Base-by-base conservation (phyloP, 208 protist species). In the Trypanosoma mega region DNA sequence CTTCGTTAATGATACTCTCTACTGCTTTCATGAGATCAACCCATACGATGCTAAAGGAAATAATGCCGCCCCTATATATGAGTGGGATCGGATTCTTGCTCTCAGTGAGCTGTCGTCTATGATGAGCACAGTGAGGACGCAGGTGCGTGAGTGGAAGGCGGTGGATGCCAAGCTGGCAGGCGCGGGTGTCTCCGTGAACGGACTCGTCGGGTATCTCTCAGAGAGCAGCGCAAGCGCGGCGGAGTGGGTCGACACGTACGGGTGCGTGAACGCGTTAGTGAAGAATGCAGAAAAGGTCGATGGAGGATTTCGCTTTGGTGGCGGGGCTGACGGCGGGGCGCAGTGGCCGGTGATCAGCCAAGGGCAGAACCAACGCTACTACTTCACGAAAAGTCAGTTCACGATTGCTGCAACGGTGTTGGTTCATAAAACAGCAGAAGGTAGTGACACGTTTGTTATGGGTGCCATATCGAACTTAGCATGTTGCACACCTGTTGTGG, bases 331-430 rank as follows among this genome's bases (percentile, higher is more conserved):
- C 18, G 30, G 46, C 5, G 58, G 58, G 30, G 63, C 54, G 20
- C 45, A 27, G 24, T 69, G 63, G 63, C 63, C 63, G 6, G 63
- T 69, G 14, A 30, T 44, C 34, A 52, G 31, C 23, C 53, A 69
- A 52, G 63, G 63, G 26, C 53, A 69, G 54, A 54, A 57, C 30
- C 52, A 45, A 23, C 53, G 41, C 2, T 69, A 69, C 37, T 8
- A 62, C 14, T 69, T 69, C 56, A 29, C 46, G 6, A 69, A 62
- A 21, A 26, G 41, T n/a, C 20, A 26, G 18, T 69, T 69, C 18
- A 69, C 63, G 9, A 51, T 69, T 23, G 54, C 54, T 29, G 54
- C 54, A 7, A 69, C 46, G 7, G 52, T 69, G 21, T n/a, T 27
- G 2, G 57, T 57, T 24, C 11, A 57, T 50, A 20, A 23, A 12